phyloP scores from a whole-genome alignment of 2,329 filamentous ascomycete genomes.

The Cercospora brassicicola region DNA sequence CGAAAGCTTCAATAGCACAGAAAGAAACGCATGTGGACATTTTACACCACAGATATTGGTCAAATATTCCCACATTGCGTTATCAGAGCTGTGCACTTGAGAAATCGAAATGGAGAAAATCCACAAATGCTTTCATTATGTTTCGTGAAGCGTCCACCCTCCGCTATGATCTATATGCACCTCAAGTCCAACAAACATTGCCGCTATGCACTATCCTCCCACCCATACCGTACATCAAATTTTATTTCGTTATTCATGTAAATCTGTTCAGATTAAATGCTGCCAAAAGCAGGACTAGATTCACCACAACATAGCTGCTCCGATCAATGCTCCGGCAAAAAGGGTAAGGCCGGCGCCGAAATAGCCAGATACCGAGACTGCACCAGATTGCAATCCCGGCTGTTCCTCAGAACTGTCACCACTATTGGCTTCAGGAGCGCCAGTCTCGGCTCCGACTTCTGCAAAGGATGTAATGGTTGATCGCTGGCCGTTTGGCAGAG shows the following conservation, averaged over 20 bases:
- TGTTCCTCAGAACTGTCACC: constrained; percentile 20
- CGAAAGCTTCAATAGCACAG: not conserved
- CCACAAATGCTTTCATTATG: not conserved
- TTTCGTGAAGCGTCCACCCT: not conserved
- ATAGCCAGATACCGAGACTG: constrained; percentile 34
- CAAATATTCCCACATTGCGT: not conserved
- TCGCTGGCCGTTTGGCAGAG: constrained; percentile 38
- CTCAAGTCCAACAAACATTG: not conserved
- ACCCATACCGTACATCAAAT: not conserved
- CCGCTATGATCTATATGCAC: not conserved
- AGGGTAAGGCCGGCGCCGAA: constrained; percentile 35
- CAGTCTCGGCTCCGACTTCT: constrained; percentile 40
- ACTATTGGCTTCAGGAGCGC: constrained; percentile 18
- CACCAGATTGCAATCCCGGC: constrained; percentile 44
- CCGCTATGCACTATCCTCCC: not conserved
- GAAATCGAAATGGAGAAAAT: not conserved
- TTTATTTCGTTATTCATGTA: constrained; percentile 1
- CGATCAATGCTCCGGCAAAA: constrained; percentile 39
- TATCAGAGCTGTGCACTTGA: not conserved
- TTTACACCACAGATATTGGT: not conserved
- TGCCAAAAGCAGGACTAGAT: not conserved
- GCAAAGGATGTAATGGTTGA: constrained; percentile 49
- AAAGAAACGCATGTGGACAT: not conserved
- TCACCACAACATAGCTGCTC: constrained; percentile 34
- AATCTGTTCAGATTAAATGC: not conserved